Evolutionary conservation across 768 basidiomycete species (phyloP), one percentile per base, ranked within the genome.

Genomic region (Boletellus ananiceps): DNA sequence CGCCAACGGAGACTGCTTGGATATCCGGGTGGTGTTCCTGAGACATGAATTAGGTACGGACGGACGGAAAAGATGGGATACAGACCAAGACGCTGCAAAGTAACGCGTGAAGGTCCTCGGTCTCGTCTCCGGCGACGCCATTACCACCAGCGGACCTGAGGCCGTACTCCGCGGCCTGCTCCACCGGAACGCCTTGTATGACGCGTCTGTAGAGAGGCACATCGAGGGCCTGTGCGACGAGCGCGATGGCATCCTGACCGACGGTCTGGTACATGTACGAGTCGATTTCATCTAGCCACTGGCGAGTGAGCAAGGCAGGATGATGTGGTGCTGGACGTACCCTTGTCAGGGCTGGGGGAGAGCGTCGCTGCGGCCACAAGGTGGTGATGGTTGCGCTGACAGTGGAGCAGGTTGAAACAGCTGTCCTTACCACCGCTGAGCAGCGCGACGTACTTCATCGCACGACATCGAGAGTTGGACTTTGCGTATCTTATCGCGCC

Each of bases 201-300:
- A 89, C 74, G 49, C 79, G 77, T 25, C 89, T 79, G 71, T 87
- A 90, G 9, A 98, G 76, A 8, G 96, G 96, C 2, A 95, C 81
- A 14, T 82, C 86, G 48, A 98, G 74, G 2, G 95, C 91, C 43
- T 75, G 74, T 18, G 93, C 93, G 47, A 98, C 84, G 44, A 86
- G 75, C 42, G 89, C 83, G 50, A 98, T 85, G 15, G 92, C 91
- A 49, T 93, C 90, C 63, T 97, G 94, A 1, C 94, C 96, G 23
- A 99, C 94, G n/a, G 95, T 97, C 67, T 99, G 96, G 68, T 97
- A 99, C 67, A 99, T 76, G 71, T 93, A 98, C 19, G 94, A 97
- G 69, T 99, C 94, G 61, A 98, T 81, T 74, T 99, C 96, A 75
- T 98, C 96, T 96, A 67, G 31, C 11, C n/a, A 27, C 34, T 19